These are phyloP conservation scores for Elsinoe australis DNA, from an alignment of 2,329 filamentous ascomycete genomes.

Conservation along the genomic window DNA sequence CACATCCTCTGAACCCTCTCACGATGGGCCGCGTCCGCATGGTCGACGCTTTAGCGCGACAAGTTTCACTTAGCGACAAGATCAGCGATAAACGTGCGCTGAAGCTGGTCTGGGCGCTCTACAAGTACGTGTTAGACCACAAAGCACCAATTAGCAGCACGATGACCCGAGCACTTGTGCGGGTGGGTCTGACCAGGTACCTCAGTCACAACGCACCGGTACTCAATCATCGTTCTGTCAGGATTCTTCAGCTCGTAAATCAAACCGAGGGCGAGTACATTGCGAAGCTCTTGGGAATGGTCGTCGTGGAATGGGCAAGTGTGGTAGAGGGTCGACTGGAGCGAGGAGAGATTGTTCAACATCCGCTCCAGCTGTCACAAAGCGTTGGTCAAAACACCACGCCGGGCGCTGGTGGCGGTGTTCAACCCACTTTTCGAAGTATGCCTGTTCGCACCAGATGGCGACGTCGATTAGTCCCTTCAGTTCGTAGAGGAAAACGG, in stretches of 20 bases:
- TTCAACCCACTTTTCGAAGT: too few relatives aligned
- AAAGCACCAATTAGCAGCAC: neutral
- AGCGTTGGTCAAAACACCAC: too few relatives aligned
- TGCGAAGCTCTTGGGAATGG: neutral
- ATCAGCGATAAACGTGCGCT: slow-evolving; percentile 1
- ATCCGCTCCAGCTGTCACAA: neutral
- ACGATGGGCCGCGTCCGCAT: neutral
- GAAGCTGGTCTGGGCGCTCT: neutral
- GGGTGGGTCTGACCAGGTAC: neutral
- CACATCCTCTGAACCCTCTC: too few relatives aligned
- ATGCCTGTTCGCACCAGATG: too few relatives aligned
- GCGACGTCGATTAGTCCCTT: too few relatives aligned
- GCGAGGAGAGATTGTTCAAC: neutral
- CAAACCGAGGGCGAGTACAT: neutral
- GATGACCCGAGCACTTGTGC: slow-evolving; percentile 6
- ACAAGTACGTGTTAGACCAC: slow-evolving; percentile 1
- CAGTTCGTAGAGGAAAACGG: too few relatives aligned
- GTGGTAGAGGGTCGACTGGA: neutral
- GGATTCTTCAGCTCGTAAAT: neutral
- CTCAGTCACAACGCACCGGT: neutral
- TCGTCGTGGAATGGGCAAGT: neutral
- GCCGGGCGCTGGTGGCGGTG: too few relatives aligned
- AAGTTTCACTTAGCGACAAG: slow-evolving; percentile 2
- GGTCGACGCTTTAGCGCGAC: slow-evolving; percentile 6
- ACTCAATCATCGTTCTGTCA: neutral